Base-by-base conservation (phyloP, 306 rosid species). In the Acacia acuminata region DNA sequence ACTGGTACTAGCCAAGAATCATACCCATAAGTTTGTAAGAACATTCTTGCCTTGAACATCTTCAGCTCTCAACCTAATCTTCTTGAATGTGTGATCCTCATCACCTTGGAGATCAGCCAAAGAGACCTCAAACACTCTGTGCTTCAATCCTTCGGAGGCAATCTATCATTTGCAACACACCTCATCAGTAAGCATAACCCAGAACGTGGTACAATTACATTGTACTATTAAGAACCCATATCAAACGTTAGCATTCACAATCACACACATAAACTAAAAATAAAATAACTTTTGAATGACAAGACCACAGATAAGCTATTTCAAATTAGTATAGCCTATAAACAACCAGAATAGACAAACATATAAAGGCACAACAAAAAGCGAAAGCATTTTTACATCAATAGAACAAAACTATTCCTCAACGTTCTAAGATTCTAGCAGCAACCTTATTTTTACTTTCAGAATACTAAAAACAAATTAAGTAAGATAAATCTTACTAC, bases 141-240 rank as follows among this genome's bases (percentile, higher is more conserved):
- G 99, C 43, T 96, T 96, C 72, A 96, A 97, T 51, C 99, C 99
- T 82, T 96, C 98, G 0, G 99, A 94, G 34, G 99, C 99, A 81
- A 96, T 96, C 99, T 96, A 89, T 76, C 7, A 74, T 63, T 16
- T 20, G 27, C 64, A 76, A 75, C 72, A 76, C 44, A 82, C 38
- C 80, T 19, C 3, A 6, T 22, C 72, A 2, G 78, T 11, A n/a
- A 34, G 1, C 45, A 40, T 42, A 14, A 78, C 48, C 20, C 43
- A 15, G 19, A 68, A 22, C 27, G 13, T 15, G 8, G 25, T 4
- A 53, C 12, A 65, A 67, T 47, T 27, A 17, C 68, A 63, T 36
- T 25, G 38, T 25, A 65, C 70, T 13, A 19, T n/a, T 47, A 16
- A 16, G 22, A n/a, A 43, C 3, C 47, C 0, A 77, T 47, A 24